Conservation (phyloP, 2,329 filamentous ascomycete species). For the Xylaria hypoxylon region DNA sequence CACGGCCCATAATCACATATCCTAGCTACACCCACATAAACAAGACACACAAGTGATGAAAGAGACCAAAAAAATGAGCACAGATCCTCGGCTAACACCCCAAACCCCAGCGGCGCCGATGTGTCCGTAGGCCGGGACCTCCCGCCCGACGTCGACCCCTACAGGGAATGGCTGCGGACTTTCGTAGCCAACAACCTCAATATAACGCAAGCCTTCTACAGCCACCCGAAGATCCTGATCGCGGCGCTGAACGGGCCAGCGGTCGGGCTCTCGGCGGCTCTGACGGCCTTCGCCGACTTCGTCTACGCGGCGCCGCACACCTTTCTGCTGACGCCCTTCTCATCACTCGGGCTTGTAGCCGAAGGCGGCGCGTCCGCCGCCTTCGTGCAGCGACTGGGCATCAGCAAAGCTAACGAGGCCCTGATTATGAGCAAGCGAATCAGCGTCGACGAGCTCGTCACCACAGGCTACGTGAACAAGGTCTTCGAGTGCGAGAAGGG, state of each 20-base stretch:
- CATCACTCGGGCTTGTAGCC: slow-evolving; percentile 86
- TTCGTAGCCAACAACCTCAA: slow-evolving; percentile 92
- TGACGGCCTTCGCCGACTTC: slow-evolving; percentile 89
- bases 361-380: slow-evolving; percentile 86
- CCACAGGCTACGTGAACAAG: slow-evolving; percentile 86
- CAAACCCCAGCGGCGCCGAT: slow-evolving; percentile 38
- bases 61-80: not conserved
- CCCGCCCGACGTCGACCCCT: slow-evolving; percentile 48
- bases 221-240: slow-evolving; percentile 92
- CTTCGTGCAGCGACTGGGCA: slow-evolving; percentile 83
- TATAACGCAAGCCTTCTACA: slow-evolving; percentile 89
- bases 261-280: slow-evolving; percentile 86
- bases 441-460: slow-evolving; percentile 76
- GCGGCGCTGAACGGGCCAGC: slow-evolving; percentile 92
- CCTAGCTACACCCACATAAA: too few relatives aligned
- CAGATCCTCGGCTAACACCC: not conserved
- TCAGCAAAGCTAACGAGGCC: slow-evolving; percentile 88
- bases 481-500: slow-evolving; percentile 72
- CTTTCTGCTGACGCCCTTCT: slow-evolving; percentile 92
- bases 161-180: slow-evolving; percentile 70
- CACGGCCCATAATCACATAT: too few relatives aligned
- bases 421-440: slow-evolving; percentile 90
- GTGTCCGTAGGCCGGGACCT: slow-evolving; percentile 33
- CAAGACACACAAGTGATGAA: too few relatives aligned
- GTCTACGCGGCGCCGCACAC: slow-evolving; percentile 85